Percentiles rank a stretch among this genome's conserved stretches.
Conservation (phyloP, 192 early-diverging fungal genomes). For the Haplosporangium gracile region DNA sequence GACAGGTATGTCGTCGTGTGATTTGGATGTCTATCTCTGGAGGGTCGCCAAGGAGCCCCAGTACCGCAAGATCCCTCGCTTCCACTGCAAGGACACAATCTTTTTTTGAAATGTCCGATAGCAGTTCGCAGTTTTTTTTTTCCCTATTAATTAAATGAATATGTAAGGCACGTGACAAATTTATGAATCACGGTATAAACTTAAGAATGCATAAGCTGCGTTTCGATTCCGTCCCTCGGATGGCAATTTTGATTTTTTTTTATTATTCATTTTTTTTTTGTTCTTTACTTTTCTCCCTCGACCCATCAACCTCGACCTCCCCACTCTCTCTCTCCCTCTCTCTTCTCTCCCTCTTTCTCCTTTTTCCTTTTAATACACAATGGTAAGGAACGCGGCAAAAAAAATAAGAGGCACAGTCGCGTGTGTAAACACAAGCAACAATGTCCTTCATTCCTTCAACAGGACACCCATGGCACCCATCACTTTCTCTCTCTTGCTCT, state of each 20-base stretch:
- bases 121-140: neutral
- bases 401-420: slow-evolving; percentile 4
- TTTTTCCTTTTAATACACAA: slow-evolving; percentile 18
- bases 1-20: slow-evolving; percentile 58
- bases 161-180: neutral
- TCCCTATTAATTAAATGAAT: neutral
- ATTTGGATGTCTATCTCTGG: slow-evolving; percentile 81
- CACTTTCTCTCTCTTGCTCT: neutral
- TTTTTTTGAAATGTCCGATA: slow-evolving; percentile 67
- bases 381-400: slow-evolving; percentile 32
- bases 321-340: neutral
- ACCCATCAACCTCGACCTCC: neutral
- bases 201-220: slow-evolving; percentile 9
- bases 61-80: slow-evolving; percentile 66
- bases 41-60: slow-evolving; percentile 78
- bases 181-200: slow-evolving; percentile 1
- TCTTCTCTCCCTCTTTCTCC: slow-evolving; percentile 1
- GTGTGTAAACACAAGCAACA: slow-evolving; percentile 2
- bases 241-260: slow-evolving; percentile 8
- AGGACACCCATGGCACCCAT: neutral
- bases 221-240: slow-evolving; percentile 27
- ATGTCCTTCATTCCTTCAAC: neutral
- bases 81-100: slow-evolving; percentile 74
- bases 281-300: neutral
- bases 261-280: slow-evolving; percentile 9